A percentile compares a stretch with the other conserved stretches of the same genome.
Conservation (phyloP, 306 rosid genomes). For the Glycine latifolia region DNA sequence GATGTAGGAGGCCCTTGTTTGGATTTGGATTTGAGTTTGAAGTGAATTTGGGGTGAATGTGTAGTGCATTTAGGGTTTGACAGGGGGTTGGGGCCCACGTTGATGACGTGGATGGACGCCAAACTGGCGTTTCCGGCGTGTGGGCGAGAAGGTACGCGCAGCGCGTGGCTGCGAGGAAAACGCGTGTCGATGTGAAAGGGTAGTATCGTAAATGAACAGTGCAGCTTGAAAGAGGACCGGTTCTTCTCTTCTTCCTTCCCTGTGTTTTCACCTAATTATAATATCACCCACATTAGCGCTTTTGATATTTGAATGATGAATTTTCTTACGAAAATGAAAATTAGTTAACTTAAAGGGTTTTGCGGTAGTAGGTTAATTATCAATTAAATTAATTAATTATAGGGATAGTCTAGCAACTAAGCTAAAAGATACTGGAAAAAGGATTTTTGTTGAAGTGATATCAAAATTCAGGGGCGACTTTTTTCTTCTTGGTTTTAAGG, state of each 20-base stretch:
- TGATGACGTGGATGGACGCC: conserved; percentile 61
- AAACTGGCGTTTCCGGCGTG: conserved; percentile 47
- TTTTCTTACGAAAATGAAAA: background rate
- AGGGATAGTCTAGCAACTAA: background rate
- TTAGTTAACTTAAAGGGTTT: background rate
- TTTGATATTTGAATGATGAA: background rate
- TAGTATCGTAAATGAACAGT: conserved; percentile 38
- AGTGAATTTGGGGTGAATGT: conserved; percentile 60
- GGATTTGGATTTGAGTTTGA: conserved; percentile 50
- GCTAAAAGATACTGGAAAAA: background rate
- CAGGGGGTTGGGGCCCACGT: conserved; percentile 27
- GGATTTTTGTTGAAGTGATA: background rate
- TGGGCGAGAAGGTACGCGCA: conserved; percentile 49
- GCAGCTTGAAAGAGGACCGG: conserved; percentile 22
- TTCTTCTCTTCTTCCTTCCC: conserved; percentile 44
- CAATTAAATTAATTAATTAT: conserved; percentile 1
- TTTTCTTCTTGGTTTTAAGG: background rate
- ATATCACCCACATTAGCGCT: conserved; percentile 4
- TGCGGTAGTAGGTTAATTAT: background rate
- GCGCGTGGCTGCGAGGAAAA: conserved; percentile 34
- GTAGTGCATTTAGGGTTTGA: conserved; percentile 70
- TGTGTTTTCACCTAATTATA: conserved; percentile 21
- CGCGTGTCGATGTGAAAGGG: conserved; percentile 44
- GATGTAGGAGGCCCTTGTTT: conserved; percentile 22
- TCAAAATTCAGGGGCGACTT: background rate